These are phyloP conservation scores for Iris pallida DNA, from an alignment of 116 monocot genomes.

Conservation along the genomic window DNA sequence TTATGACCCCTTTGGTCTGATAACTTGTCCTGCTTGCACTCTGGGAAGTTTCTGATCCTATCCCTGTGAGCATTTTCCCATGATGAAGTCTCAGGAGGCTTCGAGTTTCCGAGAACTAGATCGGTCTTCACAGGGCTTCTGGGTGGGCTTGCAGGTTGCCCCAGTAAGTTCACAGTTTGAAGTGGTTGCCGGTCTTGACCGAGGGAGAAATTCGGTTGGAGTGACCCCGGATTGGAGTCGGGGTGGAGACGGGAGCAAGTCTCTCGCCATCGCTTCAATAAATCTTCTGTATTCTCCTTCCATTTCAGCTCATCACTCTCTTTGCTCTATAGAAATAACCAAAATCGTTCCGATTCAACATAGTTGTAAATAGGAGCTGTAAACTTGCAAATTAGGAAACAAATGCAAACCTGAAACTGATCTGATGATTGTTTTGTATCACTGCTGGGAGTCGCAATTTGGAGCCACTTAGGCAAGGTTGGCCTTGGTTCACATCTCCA, in stretches of 20 bases:
- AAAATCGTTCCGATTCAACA: no score
- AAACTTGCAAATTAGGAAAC: no score
- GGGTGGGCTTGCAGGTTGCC: conserved; percentile 25
- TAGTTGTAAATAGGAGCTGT: no score
- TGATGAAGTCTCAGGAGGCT: conserved; percentile 2
- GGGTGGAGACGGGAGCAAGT: conserved; percentile 56
- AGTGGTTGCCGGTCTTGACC: conserved; percentile 7
- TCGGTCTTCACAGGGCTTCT: conserved; percentile 73
- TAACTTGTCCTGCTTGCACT: conserved; percentile 25
- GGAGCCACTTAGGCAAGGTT: conserved; percentile 69
- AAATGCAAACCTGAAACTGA: conserved; percentile 29
- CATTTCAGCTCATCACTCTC: conserved; percentile 35
- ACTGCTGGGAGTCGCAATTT: conserved; percentile 29
- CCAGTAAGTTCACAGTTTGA: background rate
- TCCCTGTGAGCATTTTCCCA: conserved; percentile 17
- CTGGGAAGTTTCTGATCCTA: conserved; percentile 15
- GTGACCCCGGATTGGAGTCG: background rate
- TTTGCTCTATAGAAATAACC: conserved; percentile 20
- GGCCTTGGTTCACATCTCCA: conserved; percentile 7
- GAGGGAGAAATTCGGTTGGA: conserved; percentile 14
- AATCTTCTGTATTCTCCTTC: conserved; percentile 49
- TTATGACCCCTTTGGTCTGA: conserved; percentile 21
- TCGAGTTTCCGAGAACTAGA: conserved; percentile 46
- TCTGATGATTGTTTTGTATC: conserved; percentile 5
- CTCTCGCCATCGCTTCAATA: conserved; percentile 57